Base-by-base conservation (phyloP, 192 early-diverging fungal species). In the Rhizophagus sp. region DNA sequence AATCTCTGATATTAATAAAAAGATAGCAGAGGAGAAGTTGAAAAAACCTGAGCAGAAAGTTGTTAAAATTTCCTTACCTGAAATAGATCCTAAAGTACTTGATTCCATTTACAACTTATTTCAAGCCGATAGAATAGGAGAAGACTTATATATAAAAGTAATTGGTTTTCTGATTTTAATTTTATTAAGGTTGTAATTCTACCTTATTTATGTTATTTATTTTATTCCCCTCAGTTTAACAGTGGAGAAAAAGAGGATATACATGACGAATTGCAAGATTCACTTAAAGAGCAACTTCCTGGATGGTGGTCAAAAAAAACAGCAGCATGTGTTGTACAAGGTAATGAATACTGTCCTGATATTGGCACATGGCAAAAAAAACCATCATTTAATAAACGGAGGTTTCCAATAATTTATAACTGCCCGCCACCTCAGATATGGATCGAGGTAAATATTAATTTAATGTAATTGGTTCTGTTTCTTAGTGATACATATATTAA, bases 341-440 rank as follows among this genome's bases (percentile, higher is more conserved):
- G 75, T 49, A 76, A 76, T 76, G 30, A 63, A 12, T 76, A 64
- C 64, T 62, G 39, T 64, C 75, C 62, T 76, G 75, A 76, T 25
- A 36, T 64, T 15, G 75, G 62, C 27, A 7, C 30, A 64, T 76
- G 75, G 75, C 36, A 64, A 19, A 2, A 30, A 25, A 65, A 25
- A 62, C 75, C 75, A 64, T 17, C 62, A 65, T 22, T 8, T 65
- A 44, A 62, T 25, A 62, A 76, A 76, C 62, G 39, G 7, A 5
- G 22, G 36, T n/a, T 8, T n/a, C 75, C 75, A 11, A 41, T 76
- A 4, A 47, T 24, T 64, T 34, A 65, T 65, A 13, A 3, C 33
- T 41, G 34, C 47, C 57, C 62, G 41, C 75, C 75, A 63, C 61
- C 62, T 39, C 41, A 63, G n/a, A 22, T 64, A 64, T 76, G 75